Evolutionary conservation across 495 filamentous ascomycete species (phyloP), one percentile per base, ranked within the genome.

Genomic region (Paragyromitra xinjiangensis): DNA sequence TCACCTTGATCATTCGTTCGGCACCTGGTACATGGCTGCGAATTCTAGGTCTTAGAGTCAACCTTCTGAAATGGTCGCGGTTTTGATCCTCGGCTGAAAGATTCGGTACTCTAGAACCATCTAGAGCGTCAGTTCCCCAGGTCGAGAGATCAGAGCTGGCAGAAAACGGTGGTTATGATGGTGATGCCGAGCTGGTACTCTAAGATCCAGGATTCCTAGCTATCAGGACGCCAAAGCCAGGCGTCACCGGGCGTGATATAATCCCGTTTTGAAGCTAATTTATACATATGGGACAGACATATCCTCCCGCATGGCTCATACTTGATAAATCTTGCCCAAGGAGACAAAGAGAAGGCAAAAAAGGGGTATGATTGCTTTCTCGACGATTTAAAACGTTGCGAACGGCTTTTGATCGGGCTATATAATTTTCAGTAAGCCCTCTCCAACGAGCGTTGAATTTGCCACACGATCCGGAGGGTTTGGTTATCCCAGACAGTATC

Each of bases 251-350:
- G 69, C 14, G 58, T 75, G 59, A 58, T 19, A 77, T 53, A 56
- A 61, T 73, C 29, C 8, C 19, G 42, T 22, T 56, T 45, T 7
- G 26, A 39, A 65, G 68, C 73, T 77, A 39, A 77, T 22, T n/a
- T 16, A n/a, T 51, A 51, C 29, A 22, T 70, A 42, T 56, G 22
- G 16, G 26, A 71, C 82, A 86, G 87, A 84, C 90, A 93, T 80
- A 86, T 94, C 64, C 87, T 99, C 1, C 95, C 95, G 0, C 95
- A 99, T 82, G 95, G 95, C 55, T 97, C 93, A 2, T 99, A 99
- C 83, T 90, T 99, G 12, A 93, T 99, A 78, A 99, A 99, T 82
- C 90, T 98, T 37, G 95, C 95, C 1, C 92, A 97, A 81, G 85
- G 88, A 16, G 94, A 97, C 79, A 83, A 88, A 39, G 87, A 86